A percentile compares a stretch with the other conserved stretches of the same genome.
These are phyloP conservation scores for Mariannaea sp. DNA, from an alignment of 2,329 filamentous ascomycete species.

Conservation along the genomic window DNA sequence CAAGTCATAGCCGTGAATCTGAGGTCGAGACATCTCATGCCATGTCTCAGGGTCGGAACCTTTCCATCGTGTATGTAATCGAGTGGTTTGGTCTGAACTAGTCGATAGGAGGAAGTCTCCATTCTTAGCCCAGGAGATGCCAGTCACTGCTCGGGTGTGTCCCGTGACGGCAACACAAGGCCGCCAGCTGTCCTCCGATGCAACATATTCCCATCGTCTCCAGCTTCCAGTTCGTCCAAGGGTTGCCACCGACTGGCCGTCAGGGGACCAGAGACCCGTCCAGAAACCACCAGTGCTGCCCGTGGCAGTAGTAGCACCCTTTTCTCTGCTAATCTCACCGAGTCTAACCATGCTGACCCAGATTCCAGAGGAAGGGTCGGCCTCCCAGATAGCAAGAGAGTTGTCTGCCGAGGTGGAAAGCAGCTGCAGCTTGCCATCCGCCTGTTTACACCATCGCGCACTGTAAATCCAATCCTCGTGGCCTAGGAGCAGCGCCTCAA, in stretches of 20 bases:
- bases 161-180: conserved; percentile 80
- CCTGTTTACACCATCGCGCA: conserved; percentile 69
- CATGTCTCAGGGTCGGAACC: conserved; percentile 62
- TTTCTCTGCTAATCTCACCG: conserved; percentile 92
- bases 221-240: conserved; percentile 92
- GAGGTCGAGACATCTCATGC: conserved; percentile 94
- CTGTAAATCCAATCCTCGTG: conserved; percentile 99
- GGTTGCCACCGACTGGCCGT: conserved; percentile 75
- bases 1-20: conserved; percentile 97
- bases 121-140: conserved; percentile 80
- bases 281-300: conserved; percentile 96
- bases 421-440: conserved; percentile 65
- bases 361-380: conserved; percentile 80
- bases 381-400: conserved; percentile 90
- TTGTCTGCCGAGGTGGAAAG: conserved; percentile 94
- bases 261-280: conserved; percentile 89
- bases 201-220: conserved; percentile 78
- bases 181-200: conserved; percentile 69
- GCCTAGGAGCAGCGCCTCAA: conserved; percentile 90
- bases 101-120: conserved; percentile 89
- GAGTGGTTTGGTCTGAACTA: conserved; percentile 88
- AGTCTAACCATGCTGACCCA: conserved; percentile 87
- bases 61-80: conserved; percentile 82
- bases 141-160: conserved; percentile 80
- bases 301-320: conserved; percentile 94